Conservation (phyloP, 2,329 filamentous ascomycete genomes). For the Paraconiothyrium sp. region DNA sequence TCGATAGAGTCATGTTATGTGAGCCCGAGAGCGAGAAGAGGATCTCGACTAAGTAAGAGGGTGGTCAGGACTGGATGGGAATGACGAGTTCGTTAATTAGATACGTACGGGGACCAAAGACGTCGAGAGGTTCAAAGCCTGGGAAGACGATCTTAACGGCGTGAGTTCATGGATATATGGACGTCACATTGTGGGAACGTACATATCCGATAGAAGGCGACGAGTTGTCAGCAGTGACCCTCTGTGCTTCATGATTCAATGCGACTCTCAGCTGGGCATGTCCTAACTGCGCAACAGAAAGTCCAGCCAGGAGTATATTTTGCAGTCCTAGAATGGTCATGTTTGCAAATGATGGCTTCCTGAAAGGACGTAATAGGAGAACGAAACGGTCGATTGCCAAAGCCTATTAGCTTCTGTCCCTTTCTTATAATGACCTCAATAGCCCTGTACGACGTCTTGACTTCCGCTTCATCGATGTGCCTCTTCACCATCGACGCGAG, state of each 20-base stretch:
- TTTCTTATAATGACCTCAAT: neutral
- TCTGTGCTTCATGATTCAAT: neutral
- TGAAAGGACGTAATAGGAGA: neutral
- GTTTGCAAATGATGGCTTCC: neutral
- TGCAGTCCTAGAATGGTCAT: neutral
- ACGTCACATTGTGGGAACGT: neutral
- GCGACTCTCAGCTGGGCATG: neutral
- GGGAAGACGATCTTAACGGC: constrained; percentile 29
- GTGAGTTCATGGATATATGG: neutral
- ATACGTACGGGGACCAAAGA: constrained; percentile 44
- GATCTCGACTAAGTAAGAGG: constrained; percentile 42
- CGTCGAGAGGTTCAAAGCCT: constrained; percentile 35
- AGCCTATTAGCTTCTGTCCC: neutral
- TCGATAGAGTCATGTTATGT: constrained; percentile 19
- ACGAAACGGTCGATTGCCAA: neutral
- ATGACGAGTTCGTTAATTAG: neutral
- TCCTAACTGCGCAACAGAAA: neutral
- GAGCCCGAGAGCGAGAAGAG: constrained; percentile 34
- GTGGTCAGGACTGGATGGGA: neutral
- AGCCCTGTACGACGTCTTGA: neutral
- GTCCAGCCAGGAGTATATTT: neutral
- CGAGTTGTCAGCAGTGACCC: neutral
- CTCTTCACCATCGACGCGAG: too few relatives aligned
- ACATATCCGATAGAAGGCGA: neutral
- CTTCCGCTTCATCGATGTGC: too few relatives aligned